Percentiles rank a stretch among this genome's conserved stretches.
These are phyloP conservation scores for Geotrichum reessii DNA, from an alignment of 1,139 yeast genomes.

Conservation along the genomic window DNA sequence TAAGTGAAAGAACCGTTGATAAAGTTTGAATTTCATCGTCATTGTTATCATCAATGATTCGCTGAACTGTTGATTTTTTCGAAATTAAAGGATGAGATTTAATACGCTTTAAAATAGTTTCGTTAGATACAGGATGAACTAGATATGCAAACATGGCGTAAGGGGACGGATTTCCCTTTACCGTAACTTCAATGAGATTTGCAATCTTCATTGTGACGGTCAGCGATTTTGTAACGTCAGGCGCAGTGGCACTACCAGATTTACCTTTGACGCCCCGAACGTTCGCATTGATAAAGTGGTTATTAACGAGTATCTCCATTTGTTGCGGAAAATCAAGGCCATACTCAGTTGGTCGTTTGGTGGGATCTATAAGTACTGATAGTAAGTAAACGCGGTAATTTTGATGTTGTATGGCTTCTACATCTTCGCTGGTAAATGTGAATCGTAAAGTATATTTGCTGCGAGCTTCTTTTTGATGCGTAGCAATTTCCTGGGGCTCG, in stretches of 20 bases:
- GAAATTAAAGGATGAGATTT: slow-evolving; percentile 30
- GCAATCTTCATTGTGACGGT: slow-evolving; percentile 12
- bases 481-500: slow-evolving; percentile 8
- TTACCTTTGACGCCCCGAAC: slow-evolving; percentile 35
- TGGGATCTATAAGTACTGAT: slow-evolving; percentile 1
- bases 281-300: not conserved
- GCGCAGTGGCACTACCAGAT: slow-evolving; percentile 39
- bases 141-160: slow-evolving; percentile 29
- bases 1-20: slow-evolving; percentile 35
- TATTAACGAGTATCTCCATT: slow-evolving; percentile 3
- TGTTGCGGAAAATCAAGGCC: slow-evolving; percentile 7
- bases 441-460: slow-evolving; percentile 6
- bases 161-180: slow-evolving; percentile 20
- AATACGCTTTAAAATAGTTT: slow-evolving; percentile 29
- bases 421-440: not conserved
- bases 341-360: not conserved
- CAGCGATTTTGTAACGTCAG: slow-evolving; percentile 32
- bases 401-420: not conserved
- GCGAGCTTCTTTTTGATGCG: slow-evolving; percentile 1
- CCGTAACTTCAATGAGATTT: slow-evolving; percentile 29
- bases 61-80: slow-evolving; percentile 27
- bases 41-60: slow-evolving; percentile 26
- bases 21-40: slow-evolving; percentile 40
- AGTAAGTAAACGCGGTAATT: slow-evolving; percentile 3
- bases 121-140: slow-evolving; percentile 25